A percentile compares a stretch with the other conserved stretches of the same genome.
These are phyloP conservation scores for Lomentospora prolificans DNA, from an alignment of 2,329 filamentous ascomycete genomes.

Conservation along the genomic window DNA sequence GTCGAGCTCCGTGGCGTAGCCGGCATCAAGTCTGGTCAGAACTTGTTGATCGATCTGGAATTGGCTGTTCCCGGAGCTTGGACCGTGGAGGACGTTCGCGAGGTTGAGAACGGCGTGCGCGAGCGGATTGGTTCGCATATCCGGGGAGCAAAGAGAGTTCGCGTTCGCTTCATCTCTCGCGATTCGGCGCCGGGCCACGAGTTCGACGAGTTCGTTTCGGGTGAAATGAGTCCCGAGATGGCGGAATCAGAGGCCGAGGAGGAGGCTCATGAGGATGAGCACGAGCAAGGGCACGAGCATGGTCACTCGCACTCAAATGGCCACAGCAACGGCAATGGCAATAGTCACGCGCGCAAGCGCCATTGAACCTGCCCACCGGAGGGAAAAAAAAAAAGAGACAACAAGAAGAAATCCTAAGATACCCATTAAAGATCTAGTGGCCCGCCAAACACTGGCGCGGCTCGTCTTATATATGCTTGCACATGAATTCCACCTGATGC, in stretches of 20 bases:
- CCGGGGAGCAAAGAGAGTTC: slow-evolving; percentile 72
- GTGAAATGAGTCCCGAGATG: slow-evolving; percentile 53
- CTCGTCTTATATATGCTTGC: not conserved
- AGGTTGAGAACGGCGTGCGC: slow-evolving; percentile 66
- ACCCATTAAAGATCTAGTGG: not conserved
- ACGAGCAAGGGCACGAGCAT: slow-evolving; percentile 25
- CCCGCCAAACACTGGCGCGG: not conserved
- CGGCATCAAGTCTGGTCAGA: slow-evolving; percentile 92
- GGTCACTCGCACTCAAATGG: slow-evolving; percentile 12
- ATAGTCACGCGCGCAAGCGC: not conserved
- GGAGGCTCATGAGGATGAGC: slow-evolving; percentile 31
- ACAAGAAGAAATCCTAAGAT: not conserved
- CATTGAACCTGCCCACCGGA: not conserved
- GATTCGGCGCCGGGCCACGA: slow-evolving; percentile 37
- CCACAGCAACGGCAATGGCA: slow-evolving; percentile 3
- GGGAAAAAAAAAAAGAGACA: too few relatives aligned
- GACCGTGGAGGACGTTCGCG: slow-evolving; percentile 60
- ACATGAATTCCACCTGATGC: not conserved
- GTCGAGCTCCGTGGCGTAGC: slow-evolving; percentile 70
- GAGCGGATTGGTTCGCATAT: slow-evolving; percentile 65
- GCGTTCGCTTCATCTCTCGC: slow-evolving; percentile 71
- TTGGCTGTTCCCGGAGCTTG: slow-evolving; percentile 67
- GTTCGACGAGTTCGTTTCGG: slow-evolving; percentile 71
- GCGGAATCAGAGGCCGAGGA: slow-evolving; percentile 24
- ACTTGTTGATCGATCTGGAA: slow-evolving; percentile 87